Percentiles rank a stretch among this genome's conserved stretches.
These are phyloP conservation scores for Luzula sylvatica DNA, from an alignment of 176 grass and related monocot species.

Conservation along the genomic window DNA sequence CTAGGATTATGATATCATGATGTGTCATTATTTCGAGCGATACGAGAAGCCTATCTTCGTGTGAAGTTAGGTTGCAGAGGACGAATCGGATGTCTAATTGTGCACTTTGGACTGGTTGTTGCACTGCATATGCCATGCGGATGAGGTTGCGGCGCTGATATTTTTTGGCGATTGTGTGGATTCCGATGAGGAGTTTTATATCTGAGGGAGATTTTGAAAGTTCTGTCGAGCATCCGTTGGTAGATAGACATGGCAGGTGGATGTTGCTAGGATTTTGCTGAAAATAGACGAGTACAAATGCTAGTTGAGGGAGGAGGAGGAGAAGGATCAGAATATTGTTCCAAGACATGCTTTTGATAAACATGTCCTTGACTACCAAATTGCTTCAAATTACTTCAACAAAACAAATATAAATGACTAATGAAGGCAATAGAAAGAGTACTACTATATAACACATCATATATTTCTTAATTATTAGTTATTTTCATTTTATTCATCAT, in stretches of 20 bases:
- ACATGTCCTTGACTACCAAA: too few species aligned
- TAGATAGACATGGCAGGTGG: background rate
- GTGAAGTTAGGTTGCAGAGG: constrained; percentile 16
- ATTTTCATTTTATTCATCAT: too few species aligned
- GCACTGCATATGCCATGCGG: constrained; percentile 26
- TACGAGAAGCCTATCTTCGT: constrained; percentile 25
- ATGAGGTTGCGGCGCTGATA: constrained; percentile 31
- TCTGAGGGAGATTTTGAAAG: background rate
- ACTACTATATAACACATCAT: too few species aligned
- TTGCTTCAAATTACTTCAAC: too few species aligned
- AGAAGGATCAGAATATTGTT: too few species aligned
- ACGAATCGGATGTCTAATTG: constrained; percentile 36
- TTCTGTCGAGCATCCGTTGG: background rate
- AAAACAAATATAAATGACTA: too few species aligned
- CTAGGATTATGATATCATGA: background rate
- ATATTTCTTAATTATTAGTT: too few species aligned
- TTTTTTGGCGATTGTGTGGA: constrained; percentile 14
- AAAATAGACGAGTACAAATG: too few species aligned
- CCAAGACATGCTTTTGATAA: too few species aligned
- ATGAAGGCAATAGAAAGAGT: too few species aligned
- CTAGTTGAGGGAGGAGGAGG: too few species aligned
- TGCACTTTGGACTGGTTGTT: background rate
- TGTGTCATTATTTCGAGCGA: constrained; percentile 18
- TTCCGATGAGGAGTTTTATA: constrained; percentile 22
- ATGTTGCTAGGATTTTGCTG: background rate